Percentiles rank a stretch among this genome's conserved stretches.
Evolutionary conservation across 1,284 basidiomycete species (phyloP).

Genomic region (Pseudozyma sp.): DNA sequence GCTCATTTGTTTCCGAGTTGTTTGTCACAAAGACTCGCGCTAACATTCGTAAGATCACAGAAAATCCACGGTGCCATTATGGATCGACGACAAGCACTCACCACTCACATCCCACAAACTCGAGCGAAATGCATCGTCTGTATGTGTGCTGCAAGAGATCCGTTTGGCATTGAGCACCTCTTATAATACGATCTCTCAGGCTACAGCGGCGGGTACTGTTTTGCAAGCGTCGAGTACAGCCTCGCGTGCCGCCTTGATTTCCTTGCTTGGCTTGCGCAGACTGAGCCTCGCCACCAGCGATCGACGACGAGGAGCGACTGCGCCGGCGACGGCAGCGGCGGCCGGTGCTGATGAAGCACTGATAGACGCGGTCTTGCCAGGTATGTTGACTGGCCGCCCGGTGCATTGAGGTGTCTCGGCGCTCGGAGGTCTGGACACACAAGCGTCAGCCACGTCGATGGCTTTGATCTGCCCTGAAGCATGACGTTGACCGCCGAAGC

Average conservation of each 20-base stretch:
- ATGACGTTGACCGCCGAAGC: conserved; percentile 11
- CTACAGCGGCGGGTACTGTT: conserved; percentile 5
- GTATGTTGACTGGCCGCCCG: background rate
- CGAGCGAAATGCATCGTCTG: too few species aligned
- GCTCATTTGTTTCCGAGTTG: too few species aligned
- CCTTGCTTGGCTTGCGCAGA: conserved; percentile 18
- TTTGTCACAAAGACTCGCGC: too few species aligned
- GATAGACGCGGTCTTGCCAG: background rate
- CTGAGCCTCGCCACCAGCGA: conserved; percentile 34
- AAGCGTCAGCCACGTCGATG: background rate
- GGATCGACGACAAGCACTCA: too few species aligned
- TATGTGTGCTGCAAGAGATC: too few species aligned
- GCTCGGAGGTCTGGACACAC: background rate
- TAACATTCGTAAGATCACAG: too few species aligned
- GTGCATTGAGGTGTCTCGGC: background rate
- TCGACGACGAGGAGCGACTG: conserved; percentile 5
- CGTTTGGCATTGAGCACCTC: too few species aligned
- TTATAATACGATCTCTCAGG: background rate
- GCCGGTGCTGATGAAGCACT: background rate
- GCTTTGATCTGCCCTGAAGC: conserved; percentile 8
- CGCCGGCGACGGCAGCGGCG: too few species aligned
- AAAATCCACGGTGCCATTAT: too few species aligned
- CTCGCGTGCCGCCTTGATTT: background rate
- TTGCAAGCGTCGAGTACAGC: conserved; percentile 6
- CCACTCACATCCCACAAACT: too few species aligned